Evolutionary conservation across 257 asterid species (phyloP).

Genomic region (Gentiana straminea): DNA sequence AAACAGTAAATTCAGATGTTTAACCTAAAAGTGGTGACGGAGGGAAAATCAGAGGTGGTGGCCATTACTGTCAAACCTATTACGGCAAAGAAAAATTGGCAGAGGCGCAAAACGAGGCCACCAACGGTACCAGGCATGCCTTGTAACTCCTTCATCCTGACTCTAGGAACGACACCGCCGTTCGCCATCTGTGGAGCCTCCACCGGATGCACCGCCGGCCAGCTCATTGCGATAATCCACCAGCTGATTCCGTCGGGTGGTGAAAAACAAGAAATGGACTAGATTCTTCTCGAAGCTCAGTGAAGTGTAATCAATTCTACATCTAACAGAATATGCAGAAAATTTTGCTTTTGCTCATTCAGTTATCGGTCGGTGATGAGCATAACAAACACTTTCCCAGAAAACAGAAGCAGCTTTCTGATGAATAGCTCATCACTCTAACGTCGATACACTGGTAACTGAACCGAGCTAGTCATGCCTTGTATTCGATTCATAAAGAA

Average conservation of each 20-base stretch:
- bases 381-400: no score
- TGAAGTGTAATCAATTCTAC: no score
- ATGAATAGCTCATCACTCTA: no score
- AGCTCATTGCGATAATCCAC: slow-evolving; percentile 35
- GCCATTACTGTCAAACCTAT: slow-evolving; percentile 63
- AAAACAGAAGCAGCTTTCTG: no score
- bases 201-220: slow-evolving; percentile 83
- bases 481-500: no score
- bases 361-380: no score
- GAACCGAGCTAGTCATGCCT: no score
- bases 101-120: slow-evolving; percentile 59
- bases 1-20: neutral
- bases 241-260: neutral
- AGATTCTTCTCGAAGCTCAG: no score
- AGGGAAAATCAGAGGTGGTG: slow-evolving; percentile 79
- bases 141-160: slow-evolving; percentile 65
- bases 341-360: no score
- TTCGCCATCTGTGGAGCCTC: slow-evolving; percentile 33
- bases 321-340: no score
- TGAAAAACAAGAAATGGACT: no score
- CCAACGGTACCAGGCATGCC: slow-evolving; percentile 75
- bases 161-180: slow-evolving; percentile 30
- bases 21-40: slow-evolving; percentile 81
- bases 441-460: no score
- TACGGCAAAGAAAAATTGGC: slow-evolving; percentile 59